Base-by-base conservation (phyloP, 192 early-diverging fungal genomes). In the Podila clonocystis region DNA sequence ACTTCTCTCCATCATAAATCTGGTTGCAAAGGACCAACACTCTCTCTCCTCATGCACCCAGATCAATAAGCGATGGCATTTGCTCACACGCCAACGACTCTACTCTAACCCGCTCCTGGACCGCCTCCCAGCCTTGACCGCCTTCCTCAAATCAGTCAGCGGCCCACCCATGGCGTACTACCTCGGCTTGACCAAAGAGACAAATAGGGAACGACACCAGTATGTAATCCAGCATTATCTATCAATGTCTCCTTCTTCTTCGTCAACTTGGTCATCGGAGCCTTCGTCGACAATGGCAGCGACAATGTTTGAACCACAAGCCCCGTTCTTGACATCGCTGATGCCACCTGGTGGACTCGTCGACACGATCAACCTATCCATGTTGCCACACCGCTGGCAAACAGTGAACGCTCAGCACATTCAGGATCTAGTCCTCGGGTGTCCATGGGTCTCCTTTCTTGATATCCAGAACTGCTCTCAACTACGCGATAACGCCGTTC, bases 351-450 rank as follows among this genome's bases (percentile, higher is more conserved):
- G 77, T 20, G 62, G n/a, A 4, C 50, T 73, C 13, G 77, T 80
- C 13, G 11, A 63, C 22, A 58, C 45, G 7, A 50, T 80, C 58
- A 55, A 80, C 63, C 66, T 80, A 9, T 72, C 77, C 36, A 80
- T 80, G 77, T 19, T 80, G 30, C 71, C 77, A 9, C 77, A 80
- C 36, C 77, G 77, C 5, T 80, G 77, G 77, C 67, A 80, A 3
- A 55, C 36, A 13, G 67, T 80, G 2, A 50, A 80, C 28, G 7
- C 50, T 7, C 62, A 45, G 17, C 34, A 28, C 2, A 64, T 80
- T 17, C 66, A 80, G 19, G 48, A 36, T 8, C 34, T 80, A 11
- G 58, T 68, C 7, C 30, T 33, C 17, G 77, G 77, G 4, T 80
- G 77, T 38, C 67, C 66, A 0, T 70, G 29, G 19, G 15, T 80